phyloP scores from a whole-genome alignment of 2,329 filamentous ascomycete species.

The Trichophyton schoenleinii region DNA sequence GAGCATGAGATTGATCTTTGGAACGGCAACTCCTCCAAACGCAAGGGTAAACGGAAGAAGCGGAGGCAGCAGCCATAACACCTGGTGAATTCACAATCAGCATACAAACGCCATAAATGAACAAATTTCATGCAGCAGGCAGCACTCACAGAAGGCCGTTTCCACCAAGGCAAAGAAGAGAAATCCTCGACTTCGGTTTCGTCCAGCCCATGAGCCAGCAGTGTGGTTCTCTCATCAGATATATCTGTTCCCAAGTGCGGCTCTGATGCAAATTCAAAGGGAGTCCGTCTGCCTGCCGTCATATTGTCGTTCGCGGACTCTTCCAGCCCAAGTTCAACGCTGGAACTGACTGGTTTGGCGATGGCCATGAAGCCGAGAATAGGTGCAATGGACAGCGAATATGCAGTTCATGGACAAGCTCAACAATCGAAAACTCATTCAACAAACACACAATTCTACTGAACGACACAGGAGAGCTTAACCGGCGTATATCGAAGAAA shows the following conservation, averaged over 20 bases:
- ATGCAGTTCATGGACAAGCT: background rate
- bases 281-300: background rate
- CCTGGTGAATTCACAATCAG: conserved; percentile 33
- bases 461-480: background rate
- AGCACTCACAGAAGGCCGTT: conserved; percentile 37
- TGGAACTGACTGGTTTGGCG: background rate
- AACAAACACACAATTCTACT: background rate
- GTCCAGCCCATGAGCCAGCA: conserved; percentile 1
- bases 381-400: background rate
- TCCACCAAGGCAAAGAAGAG: conserved; percentile 27
- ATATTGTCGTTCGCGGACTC: background rate
- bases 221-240: conserved; percentile 6
- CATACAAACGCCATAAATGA: background rate
- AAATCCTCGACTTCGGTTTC: background rate
- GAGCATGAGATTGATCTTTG: conserved; percentile 76
- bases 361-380: background rate
- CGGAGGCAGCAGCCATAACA: conserved; percentile 71
- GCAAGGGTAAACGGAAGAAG: conserved; percentile 73
- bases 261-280: background rate
- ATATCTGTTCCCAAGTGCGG: background rate
- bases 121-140: conserved; percentile 1
- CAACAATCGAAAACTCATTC: background rate
- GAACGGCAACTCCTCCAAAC: conserved; percentile 74
- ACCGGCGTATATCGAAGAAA: background rate
- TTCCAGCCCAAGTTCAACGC: background rate